These are phyloP conservation scores for Sarcomyxa edulis DNA, from an alignment of 768 basidiomycete genomes.

Conservation along the genomic window DNA sequence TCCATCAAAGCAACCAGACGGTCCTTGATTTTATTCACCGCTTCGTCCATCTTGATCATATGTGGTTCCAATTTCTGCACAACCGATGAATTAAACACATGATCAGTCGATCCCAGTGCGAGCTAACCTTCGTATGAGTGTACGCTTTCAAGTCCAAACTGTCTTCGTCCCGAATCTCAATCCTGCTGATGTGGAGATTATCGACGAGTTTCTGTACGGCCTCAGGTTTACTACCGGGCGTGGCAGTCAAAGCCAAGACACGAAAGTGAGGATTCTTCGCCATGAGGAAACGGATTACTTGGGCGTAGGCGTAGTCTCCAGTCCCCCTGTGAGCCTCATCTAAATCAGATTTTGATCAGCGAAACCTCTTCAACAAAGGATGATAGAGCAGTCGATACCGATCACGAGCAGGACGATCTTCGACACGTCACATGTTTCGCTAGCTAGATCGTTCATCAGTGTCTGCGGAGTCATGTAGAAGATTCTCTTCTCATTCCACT, in stretches of 20 bases:
- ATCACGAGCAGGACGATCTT: conserved; percentile 87
- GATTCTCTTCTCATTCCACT: conserved; percentile 83
- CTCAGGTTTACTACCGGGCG: conserved; percentile 82
- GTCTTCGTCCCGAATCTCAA: conserved; percentile 90
- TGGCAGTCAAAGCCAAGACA: conserved; percentile 90
- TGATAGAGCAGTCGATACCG: conserved; percentile 38
- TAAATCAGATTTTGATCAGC: conserved; percentile 22
- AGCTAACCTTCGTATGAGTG: conserved; percentile 75
- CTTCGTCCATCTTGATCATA: conserved; percentile 66
- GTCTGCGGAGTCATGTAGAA: conserved; percentile 98
- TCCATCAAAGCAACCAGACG: conserved; percentile 70
- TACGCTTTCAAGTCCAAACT: conserved; percentile 85
- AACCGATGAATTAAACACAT: conserved; percentile 5
- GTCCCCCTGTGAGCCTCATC: conserved; percentile 96
- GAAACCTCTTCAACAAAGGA: conserved; percentile 3
- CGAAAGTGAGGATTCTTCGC: conserved; percentile 93
- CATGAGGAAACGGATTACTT: conserved; percentile 86
- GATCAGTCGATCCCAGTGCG: background rate
- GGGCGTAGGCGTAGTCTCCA: conserved; percentile 90
- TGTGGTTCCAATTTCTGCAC: conserved; percentile 70
- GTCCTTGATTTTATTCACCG: conserved; percentile 61
- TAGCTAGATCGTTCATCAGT: conserved; percentile 76
- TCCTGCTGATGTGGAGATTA: conserved; percentile 87
- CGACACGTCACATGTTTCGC: conserved; percentile 65
- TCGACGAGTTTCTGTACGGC: conserved; percentile 92